Base-by-base conservation (phyloP, 1,284 basidiomycete species). In the Cryptococcus wingfieldii region DNA sequence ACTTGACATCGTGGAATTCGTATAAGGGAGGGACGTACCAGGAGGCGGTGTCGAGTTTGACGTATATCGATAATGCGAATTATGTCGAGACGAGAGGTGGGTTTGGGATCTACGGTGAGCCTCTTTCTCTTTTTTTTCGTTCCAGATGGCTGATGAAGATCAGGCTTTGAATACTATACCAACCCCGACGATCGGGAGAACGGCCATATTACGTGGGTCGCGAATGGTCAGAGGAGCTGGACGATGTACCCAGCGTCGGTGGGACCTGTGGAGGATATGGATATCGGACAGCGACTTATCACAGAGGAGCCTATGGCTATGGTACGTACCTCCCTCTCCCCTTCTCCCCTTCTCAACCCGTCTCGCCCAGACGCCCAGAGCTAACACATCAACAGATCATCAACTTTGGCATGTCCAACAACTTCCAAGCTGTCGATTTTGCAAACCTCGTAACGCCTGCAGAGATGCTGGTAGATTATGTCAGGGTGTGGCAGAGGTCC, bases 11-110 rank as follows among this genome's bases (percentile, higher is more conserved):
- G 55, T 83, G 81, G 69, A 94, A 94, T 73, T 56, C 77, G 7
- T 95, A 93, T 75, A 82, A 80, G 52, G 92, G 91, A 25, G 88
- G 87, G 27, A 69, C 78, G 13, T 90, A 82, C 69, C 92, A 96
- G 72, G 87, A 95, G 75, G 87, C 89, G 16, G 71, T 87, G n/a
- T 89, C 87, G 5, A 84, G 82, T 8, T 65, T 90, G 54, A 81
- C 83, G 6, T 79, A 80, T 59, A 80, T 75, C 23, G 60, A 87
- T 54, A 78, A 82, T 60, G 79, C 77, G 53, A 64, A 76, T 43
- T 72, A 74, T 47, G 59, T 65, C 25, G 62, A 63, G 19, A 72
- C 67, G 1, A 57, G 54, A 25, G 62, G 59, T 13, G 47, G 48
- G 4, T 75, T 71, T 46, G 65, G 59, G 43, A 56, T 62, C 2